Percentiles rank a stretch among this genome's conserved stretches.
These are phyloP conservation scores for Peltaster fructicola DNA, from an alignment of 2,329 filamentous ascomycete genomes.

Conservation along the genomic window DNA sequence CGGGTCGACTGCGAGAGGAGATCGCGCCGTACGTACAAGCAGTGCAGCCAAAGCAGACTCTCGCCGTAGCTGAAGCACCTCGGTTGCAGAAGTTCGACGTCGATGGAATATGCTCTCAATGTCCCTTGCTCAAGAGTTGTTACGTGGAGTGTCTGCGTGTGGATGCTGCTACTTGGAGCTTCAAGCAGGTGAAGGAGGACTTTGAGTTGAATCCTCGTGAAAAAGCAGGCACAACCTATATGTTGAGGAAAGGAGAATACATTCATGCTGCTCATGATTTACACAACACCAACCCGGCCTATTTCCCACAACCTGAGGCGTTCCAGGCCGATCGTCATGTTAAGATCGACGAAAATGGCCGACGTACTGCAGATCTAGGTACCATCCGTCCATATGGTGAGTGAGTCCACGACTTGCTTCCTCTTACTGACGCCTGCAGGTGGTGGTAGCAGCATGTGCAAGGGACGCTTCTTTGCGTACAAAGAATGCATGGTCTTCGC, in stretches of 20 bases:
- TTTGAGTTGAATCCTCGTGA: slow-evolving; percentile 18
- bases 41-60: slow-evolving; percentile 14
- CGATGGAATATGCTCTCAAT: slow-evolving; percentile 16
- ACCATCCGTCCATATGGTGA: slow-evolving; percentile 28
- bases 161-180: slow-evolving; percentile 19
- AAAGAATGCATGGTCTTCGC: slow-evolving; percentile 32
- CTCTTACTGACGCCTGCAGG: slow-evolving; percentile 13
- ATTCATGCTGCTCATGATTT: slow-evolving; percentile 21
- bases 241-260: slow-evolving; percentile 19
- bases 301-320: slow-evolving; percentile 16
- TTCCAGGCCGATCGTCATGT: slow-evolving; percentile 20
- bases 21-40: slow-evolving; percentile 16
- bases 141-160: slow-evolving; percentile 21
- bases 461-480: slow-evolving; percentile 33
- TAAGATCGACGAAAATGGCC: slow-evolving; percentile 13
- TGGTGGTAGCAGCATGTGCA: slow-evolving; percentile 31
- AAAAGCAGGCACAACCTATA: slow-evolving; percentile 17
- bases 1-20: slow-evolving; percentile 19
- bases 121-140: slow-evolving; percentile 21
- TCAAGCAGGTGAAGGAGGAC: slow-evolving; percentile 19
- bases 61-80: slow-evolving; percentile 18
- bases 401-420: slow-evolving; percentile 4
- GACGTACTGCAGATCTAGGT: slow-evolving; percentile 21
- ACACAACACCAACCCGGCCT: slow-evolving; percentile 19
- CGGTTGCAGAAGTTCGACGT: slow-evolving; percentile 16